Evolutionary conservation across 441 rosid genomes (phyloP), one percentile per base, ranked within the genome.

Genomic region (Jatropha podagrica): DNA sequence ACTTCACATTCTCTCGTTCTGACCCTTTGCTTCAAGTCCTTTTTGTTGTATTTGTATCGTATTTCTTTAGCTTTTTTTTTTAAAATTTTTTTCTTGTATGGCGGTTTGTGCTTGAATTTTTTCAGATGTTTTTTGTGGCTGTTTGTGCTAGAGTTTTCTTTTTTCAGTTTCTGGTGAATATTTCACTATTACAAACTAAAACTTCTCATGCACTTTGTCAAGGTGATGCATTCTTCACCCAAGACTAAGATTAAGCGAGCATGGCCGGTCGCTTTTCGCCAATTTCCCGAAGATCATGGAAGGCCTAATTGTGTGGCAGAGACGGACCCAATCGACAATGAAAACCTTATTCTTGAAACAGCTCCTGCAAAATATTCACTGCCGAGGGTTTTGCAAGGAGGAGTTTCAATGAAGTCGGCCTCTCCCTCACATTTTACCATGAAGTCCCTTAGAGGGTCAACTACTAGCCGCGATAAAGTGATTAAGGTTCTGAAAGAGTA

Each of bases 401-500:
- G 44, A 6, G n/a, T 49, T 68, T 0, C 38, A 10, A 59, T 20
- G 5, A 49, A 2, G 60, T 49, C 67, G 8, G 73, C 37, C 38
- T 68, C 60, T 60, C 54, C 58, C 38, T 3, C 11, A 7, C 12
- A 59, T 32, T 59, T 61, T 68, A 69, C 51, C 20, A 49, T 54
- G 63, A 70, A 15, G 65, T 54, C 46, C n/a, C 32, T 27, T 17
- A 67, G 55, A 44, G 46, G 65, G 48, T 70, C 68, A 49, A 41
- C 68, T 27, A 20, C 63, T 51, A 76, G 79, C 6, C 69, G 90
- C 54, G 75, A 68, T 63, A 78, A 83, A 81, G 93, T 90, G 52
- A 85, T 86, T 81, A 90, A 88, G 77, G 88, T 81, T 46, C 76
- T 92, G 44, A 84, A 88, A 32, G 85, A 86, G 52, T 91, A 86